Evolutionary conservation across 768 basidiomycete species (phyloP).

Genomic region (Mrakia blollopis): DNA sequence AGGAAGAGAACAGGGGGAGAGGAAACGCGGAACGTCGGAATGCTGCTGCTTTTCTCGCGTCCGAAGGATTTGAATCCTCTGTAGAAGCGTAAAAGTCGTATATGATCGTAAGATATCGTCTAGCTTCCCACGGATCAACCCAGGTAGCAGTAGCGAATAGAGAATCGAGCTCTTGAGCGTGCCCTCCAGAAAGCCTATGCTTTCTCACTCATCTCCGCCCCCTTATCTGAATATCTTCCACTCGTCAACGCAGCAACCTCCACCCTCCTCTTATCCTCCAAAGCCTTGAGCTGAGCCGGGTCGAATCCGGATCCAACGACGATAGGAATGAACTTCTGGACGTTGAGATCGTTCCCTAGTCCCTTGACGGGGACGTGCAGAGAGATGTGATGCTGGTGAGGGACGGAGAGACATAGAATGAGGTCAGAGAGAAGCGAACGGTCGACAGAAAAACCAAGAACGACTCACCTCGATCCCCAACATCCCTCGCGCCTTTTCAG

Average conservation of each 20-base stretch:
- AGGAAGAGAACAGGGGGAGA: too few species aligned
- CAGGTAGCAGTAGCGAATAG: too few species aligned
- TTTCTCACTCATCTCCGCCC: not conserved
- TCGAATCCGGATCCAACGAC: not conserved
- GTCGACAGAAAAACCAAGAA: too few species aligned
- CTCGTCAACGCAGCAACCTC: not conserved
- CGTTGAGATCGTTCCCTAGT: not conserved
- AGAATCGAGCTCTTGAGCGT: too few species aligned
- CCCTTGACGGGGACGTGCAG: not conserved
- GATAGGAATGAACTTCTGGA: not conserved
- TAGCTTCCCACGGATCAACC: too few species aligned
- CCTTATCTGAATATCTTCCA: not conserved
- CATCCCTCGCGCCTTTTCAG: not conserved
- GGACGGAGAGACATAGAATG: not conserved
- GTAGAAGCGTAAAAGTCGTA: too few species aligned
- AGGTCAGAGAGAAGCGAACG: not conserved
- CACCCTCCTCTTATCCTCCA: not conserved
- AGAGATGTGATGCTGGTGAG: not conserved
- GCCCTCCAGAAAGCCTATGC: too few species aligned
- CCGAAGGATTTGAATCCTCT: too few species aligned
- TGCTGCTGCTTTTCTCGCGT: too few species aligned
- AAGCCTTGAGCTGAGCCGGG: not conserved
- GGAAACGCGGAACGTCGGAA: too few species aligned
- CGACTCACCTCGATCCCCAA: not conserved
- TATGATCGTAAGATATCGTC: too few species aligned